Base-by-base conservation (phyloP, 345 rosid species). In the Citrus australasica region DNA sequence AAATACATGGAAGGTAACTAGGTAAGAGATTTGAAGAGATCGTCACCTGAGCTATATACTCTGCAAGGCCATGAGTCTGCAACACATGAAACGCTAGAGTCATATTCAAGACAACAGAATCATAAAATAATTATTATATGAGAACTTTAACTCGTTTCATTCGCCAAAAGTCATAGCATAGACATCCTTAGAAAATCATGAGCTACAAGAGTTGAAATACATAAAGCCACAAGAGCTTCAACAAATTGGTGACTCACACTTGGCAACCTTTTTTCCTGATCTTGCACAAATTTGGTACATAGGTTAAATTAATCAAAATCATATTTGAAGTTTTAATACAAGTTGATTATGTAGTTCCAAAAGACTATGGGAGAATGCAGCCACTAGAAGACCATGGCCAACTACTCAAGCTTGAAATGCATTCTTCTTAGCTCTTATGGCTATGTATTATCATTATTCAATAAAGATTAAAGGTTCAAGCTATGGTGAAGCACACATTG, bases 41-140 rank as follows among this genome's bases (percentile, higher is more conserved):
- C 78, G 80, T 85, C 86, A 93, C 98, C 93, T 95, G 97, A 88
- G 99, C 98, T 77, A 96, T 92, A 80, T 92, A 96, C 86, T 95
- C 99, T n/a, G 99, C 99, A 82, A 95, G 90, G 62, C 98, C 99
- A 86, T 91, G 93, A 71, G 93, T 91, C 99, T 95, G 92, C 83
- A 90, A 22, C 19, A 78, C 70, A 83, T 59, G 64, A 80, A 76
- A 78, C 77, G 32, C 25, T 27, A 22, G 11, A 33, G 67, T 90
- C 82, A 89, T 13, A 71, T 66, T 73, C 79, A 64, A 38, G 30
- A 42, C 67, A 76, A 9, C n/a, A 75, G 33, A 64, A 40, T 69
- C 58, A 35, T 28, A 65, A 69, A 16, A 53, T 30, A 59, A 14
- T 58, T 25, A 28, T 56, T 10, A 73, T 70, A 5, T 63, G 3